Base-by-base conservation (phyloP, 1,139 yeast genomes). In the Suhomyces chickasaworum region DNA sequence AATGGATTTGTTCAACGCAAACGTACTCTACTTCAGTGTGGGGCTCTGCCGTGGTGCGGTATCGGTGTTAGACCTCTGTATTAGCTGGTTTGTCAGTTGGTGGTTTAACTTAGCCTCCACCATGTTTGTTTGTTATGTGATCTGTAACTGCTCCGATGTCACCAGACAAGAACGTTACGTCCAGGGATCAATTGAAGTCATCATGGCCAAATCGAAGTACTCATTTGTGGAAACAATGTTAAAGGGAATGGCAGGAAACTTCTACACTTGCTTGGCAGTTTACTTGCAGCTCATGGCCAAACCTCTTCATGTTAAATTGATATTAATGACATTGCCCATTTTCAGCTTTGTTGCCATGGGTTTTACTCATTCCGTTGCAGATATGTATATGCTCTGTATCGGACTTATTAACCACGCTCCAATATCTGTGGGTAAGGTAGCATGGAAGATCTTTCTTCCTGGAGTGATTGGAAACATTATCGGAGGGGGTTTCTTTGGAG, bases 321-420 rank as follows among this genome's bases (percentile, higher is more conserved):
- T 85, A n/a, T 65, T 84, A 69, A 77, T 87, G 69, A 55, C 72
- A 7, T 60, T 86, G 20, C 95, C 95, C 0, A 73, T 87, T 10
- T 84, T 86, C 64, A 80, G 90, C 0, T 85, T 87, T 61, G 95
- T 86, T 7, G 57, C 83, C 1, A 71, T 84, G 69, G 95, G 95
- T 0, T 87, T 82, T 63, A 81, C 89, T 4, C 95, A 88, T 60
- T 81, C 81, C 2, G 89, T 88, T 8, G 95, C 95, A 1, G 95
- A 88, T 62, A 86, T 87, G 91, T 81, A 73, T 54, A 56, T 85
- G 48, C 60, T 84, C 9, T 78, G 83, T 8, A 77, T 82, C 54
- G 95, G 89, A 0, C 66, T 86, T 57, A 73, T 87, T 41, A 84
- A 84, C 60, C 79, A 83, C 23, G 84, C 89, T 0, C 75, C 80